Percentiles rank a stretch among this genome's conserved stretches.
Evolutionary conservation across 306 rosid genomes (phyloP).

Genomic region (Vicia villosa): DNA sequence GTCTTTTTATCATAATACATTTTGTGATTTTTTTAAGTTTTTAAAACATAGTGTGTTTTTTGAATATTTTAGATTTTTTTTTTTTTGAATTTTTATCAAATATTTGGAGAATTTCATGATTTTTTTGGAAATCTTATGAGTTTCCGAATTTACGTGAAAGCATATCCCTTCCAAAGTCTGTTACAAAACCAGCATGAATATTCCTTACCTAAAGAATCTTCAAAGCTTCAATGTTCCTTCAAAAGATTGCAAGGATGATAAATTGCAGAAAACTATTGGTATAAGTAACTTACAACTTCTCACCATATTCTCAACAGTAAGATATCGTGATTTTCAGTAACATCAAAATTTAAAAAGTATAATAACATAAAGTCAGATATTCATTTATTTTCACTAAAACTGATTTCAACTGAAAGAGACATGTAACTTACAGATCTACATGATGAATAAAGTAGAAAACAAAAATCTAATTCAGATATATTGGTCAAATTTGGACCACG

Average conservation of each 20-base stretch:
- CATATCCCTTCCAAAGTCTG: too few species aligned
- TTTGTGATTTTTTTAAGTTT: too few species aligned
- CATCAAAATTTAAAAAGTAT: neutral
- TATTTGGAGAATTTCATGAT: too few species aligned
- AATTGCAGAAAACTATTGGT: neutral
- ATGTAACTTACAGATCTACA: slow-evolving; percentile 16
- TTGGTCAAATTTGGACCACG: slow-evolving; percentile 34
- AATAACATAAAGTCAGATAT: slow-evolving; percentile 22
- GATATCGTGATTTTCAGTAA: slow-evolving; percentile 6
- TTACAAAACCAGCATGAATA: neutral
- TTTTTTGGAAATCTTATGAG: too few species aligned
- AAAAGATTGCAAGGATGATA: too few species aligned
- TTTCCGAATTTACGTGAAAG: too few species aligned
- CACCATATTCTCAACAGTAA: neutral
- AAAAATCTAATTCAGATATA: slow-evolving; percentile 31
- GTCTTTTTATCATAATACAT: too few species aligned
- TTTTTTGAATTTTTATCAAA: too few species aligned
- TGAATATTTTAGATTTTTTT: too few species aligned
- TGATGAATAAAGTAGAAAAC: slow-evolving; percentile 11
- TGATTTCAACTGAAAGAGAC: slow-evolving; percentile 5
- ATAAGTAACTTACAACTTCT: neutral
- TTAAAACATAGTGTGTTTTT: too few species aligned
- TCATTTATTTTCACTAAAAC: slow-evolving; percentile 30
- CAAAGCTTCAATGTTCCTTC: neutral
- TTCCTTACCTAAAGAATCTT: neutral